Conservation (phyloP, 371 early-diverging fungal genomes). For the Syncephalastrum racemosum region DNA sequence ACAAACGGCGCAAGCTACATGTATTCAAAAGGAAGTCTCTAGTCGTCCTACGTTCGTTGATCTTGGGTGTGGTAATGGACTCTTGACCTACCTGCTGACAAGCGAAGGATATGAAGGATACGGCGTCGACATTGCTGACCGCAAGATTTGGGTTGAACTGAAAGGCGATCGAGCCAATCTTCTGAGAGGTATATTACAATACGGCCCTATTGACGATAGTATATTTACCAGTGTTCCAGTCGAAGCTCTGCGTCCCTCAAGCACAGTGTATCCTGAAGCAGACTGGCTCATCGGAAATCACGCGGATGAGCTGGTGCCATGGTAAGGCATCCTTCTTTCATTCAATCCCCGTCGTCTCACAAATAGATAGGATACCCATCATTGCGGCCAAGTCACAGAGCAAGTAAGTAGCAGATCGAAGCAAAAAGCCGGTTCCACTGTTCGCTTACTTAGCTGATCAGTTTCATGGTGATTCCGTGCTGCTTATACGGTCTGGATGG, state of each 20-base stretch:
- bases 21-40: neutral
- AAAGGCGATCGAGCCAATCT: constrained; percentile 26
- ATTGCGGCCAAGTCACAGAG: constrained; percentile 68
- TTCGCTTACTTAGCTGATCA: constrained; percentile 40
- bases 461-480: constrained; percentile 82
- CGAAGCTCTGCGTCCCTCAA: constrained; percentile 62
- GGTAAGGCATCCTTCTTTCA: constrained; percentile 45
- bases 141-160: constrained; percentile 74
- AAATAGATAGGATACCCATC: constrained; percentile 61
- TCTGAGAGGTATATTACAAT: constrained; percentile 31
- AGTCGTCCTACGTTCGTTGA: constrained; percentile 76
- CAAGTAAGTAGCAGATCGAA: constrained; percentile 48
- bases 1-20: neutral
- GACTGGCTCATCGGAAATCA: constrained; percentile 93
- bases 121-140: constrained; percentile 76
- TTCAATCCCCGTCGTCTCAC: no score
- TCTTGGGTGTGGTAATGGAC: constrained; percentile 91
- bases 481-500: constrained; percentile 79
- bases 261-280: constrained; percentile 41
- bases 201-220: neutral
- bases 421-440: constrained; percentile 53
- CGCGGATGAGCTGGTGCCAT: constrained; percentile 88
- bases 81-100: constrained; percentile 77
- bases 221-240: constrained; percentile 31
- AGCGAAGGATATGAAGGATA: constrained; percentile 78